Base-by-base conservation (phyloP, 1,284 basidiomycete species). In the Sanguinoderma infundibulare region DNA sequence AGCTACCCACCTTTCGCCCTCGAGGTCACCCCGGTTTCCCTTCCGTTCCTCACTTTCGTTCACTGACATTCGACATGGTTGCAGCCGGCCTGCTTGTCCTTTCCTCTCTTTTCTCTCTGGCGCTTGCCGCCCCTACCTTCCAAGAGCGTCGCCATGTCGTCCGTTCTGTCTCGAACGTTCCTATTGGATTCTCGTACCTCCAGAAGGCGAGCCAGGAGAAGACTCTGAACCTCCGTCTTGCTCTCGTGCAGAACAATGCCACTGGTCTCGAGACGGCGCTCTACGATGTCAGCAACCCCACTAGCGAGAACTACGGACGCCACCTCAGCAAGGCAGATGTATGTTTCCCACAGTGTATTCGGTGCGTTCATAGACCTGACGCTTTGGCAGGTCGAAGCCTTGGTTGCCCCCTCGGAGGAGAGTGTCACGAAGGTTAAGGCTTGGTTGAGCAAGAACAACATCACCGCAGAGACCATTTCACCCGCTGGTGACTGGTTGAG, bases 11-110 rank as follows among this genome's bases (percentile, higher is more conserved):
- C 62, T 63, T 63, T 60, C 51, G 47, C 60, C 55, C 65, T 83
- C 67, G 87, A 75, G 72, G 83, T 85, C 26, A 87, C 84, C 34
- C 81, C 74, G 57, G 86, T 82, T 47, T 72, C 69, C 60, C 61
- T 67, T 55, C 53, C 44, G 61, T 55, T 62, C 53, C 50, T 55
- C 59, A 60, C 60, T 63, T 63, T 66, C 62, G 20, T 64, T 64
- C 54, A 49, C 55, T 67, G 55, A 54, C 54, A 30, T 32, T 59
- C 67, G 62, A 53, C 57, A 70, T 70, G 69, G 66, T 70, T 57
- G 65, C 69, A 64, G 64, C 62, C 55, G 60, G 66, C 52, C 62
- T 70, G 57, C 58, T 70, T 63, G 62, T 63, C 62, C 53, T 71
- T 55, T 61, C 67, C 55, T 57, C 64, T 59, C 60, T 70, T 50